These are phyloP conservation scores for Aspergillus pseudotamarii DNA, from an alignment of 2,329 filamentous ascomycete species.

Conservation along the genomic window DNA sequence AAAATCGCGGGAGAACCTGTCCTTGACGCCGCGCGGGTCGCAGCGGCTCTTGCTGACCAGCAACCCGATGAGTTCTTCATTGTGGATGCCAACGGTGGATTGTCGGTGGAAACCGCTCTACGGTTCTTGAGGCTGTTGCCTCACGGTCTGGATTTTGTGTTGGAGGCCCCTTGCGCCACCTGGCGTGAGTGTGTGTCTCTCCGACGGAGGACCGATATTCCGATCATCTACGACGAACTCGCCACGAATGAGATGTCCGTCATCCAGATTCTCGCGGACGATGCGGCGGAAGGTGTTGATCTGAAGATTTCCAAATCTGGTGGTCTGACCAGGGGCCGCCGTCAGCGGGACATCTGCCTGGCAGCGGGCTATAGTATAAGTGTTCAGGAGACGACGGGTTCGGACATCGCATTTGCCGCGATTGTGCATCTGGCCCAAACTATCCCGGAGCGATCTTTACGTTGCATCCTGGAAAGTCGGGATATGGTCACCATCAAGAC, in stretches of 20 bases:
- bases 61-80: slow-evolving; percentile 23
- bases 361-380: slow-evolving; percentile 25
- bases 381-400: slow-evolving; percentile 28
- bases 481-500: slow-evolving; percentile 27
- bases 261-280: slow-evolving; percentile 25
- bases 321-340: slow-evolving; percentile 21
- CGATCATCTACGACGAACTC: slow-evolving; percentile 28
- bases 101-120: slow-evolving; percentile 24
- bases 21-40: slow-evolving; percentile 15
- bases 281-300: slow-evolving; percentile 28
- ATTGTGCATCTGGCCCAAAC: slow-evolving; percentile 27
- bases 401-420: slow-evolving; percentile 31
- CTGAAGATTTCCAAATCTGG: slow-evolving; percentile 29
- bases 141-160: slow-evolving; percentile 24
- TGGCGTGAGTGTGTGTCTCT: slow-evolving; percentile 27
- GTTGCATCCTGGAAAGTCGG: slow-evolving; percentile 15
- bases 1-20: slow-evolving; percentile 14
- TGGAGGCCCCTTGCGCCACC: slow-evolving; percentile 29
- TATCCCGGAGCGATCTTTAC: slow-evolving; percentile 17
- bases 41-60: slow-evolving; percentile 11
- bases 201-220: slow-evolving; percentile 23
- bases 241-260: slow-evolving; percentile 20
- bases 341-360: slow-evolving; percentile 27
- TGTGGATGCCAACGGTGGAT: slow-evolving; percentile 26
- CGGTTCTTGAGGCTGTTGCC: slow-evolving; percentile 28